phyloP scores from a whole-genome alignment of 371 early-diverging fungal species.

The Mortierella sp. region DNA sequence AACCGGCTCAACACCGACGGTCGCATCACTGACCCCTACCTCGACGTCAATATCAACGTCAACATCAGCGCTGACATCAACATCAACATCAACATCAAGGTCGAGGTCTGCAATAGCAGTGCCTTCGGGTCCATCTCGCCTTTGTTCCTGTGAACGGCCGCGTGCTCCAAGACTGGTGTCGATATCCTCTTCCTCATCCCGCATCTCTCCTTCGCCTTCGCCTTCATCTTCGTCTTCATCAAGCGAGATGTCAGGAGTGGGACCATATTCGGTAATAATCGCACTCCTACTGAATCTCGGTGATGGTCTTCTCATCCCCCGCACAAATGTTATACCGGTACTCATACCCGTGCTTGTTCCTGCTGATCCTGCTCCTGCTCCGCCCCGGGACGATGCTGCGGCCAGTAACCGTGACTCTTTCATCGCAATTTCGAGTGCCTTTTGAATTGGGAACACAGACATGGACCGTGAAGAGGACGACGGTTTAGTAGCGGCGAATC shows the following conservation, averaged over 20 bases:
- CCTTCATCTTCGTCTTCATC: conserved; percentile 26
- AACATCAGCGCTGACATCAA: too few relatives aligned
- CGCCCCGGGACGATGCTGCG: conserved; percentile 39
- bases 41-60: too few relatives aligned
- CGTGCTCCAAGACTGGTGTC: too few relatives aligned
- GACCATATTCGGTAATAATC: conserved; percentile 29
- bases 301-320: conserved; percentile 34
- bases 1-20: background rate
- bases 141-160: too few relatives aligned
- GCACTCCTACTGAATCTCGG: conserved; percentile 25
- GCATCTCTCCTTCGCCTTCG: conserved; percentile 1
- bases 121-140: too few relatives aligned
- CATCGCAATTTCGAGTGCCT: conserved; percentile 48
- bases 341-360: conserved; percentile 34
- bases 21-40: background rate
- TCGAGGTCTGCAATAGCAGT: too few relatives aligned
- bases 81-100: too few relatives aligned
- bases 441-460: conserved; percentile 52
- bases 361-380: conserved; percentile 32
- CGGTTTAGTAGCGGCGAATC: conserved; percentile 20
- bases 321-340: conserved; percentile 45
- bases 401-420: conserved; percentile 39
- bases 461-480: conserved; percentile 19
- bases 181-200: conserved; percentile 10
- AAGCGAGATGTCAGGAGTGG: conserved; percentile 32